These are phyloP conservation scores for Pseudomicrostroma phylloplanum DNA, from an alignment of 1,284 basidiomycete genomes.

Conservation along the genomic window DNA sequence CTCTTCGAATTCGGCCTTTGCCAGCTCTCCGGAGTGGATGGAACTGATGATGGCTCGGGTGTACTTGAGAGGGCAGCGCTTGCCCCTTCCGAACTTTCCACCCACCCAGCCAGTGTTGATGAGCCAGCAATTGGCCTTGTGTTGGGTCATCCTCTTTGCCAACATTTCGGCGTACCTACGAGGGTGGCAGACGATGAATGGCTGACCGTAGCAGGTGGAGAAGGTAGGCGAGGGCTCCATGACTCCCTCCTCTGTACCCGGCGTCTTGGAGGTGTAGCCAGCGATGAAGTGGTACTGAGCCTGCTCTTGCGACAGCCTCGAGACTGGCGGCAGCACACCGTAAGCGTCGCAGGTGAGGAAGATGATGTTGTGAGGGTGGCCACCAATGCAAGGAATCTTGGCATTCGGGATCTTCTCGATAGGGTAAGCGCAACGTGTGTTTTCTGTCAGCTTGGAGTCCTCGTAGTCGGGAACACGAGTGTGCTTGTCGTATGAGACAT, in stretches of 20 bases:
- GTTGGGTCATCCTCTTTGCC: conserved; percentile 83
- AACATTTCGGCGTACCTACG: conserved; percentile 88
- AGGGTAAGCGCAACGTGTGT: conserved; percentile 74
- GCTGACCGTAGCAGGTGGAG: conserved; percentile 97
- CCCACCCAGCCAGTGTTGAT: conserved; percentile 99
- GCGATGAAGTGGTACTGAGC: conserved; percentile 68
- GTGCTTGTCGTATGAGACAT: conserved; percentile 92
- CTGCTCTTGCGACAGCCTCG: conserved; percentile 84
- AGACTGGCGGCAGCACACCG: conserved; percentile 93
- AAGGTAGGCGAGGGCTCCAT: conserved; percentile 97
- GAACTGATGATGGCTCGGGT: conserved; percentile 94
- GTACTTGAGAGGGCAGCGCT: conserved; percentile 54
- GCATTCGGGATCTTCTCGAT: conserved; percentile 79
- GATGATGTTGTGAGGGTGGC: conserved; percentile 71
- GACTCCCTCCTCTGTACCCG: conserved; percentile 96
- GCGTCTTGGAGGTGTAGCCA: conserved; percentile 77
- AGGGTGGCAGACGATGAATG: conserved; percentile 91
- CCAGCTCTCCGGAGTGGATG: conserved; percentile 86
- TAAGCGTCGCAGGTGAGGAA: conserved; percentile 98
- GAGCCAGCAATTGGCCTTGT: conserved; percentile 92
- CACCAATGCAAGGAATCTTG: conserved; percentile 56
- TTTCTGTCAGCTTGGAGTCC: conserved; percentile 93
- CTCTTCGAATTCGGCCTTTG: conserved; percentile 76
- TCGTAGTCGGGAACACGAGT: conserved; percentile 88
- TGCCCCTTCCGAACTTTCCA: conserved; percentile 74